Base-by-base conservation (phyloP, 306 rosid species). In the Begonia fuchsioides region DNA sequence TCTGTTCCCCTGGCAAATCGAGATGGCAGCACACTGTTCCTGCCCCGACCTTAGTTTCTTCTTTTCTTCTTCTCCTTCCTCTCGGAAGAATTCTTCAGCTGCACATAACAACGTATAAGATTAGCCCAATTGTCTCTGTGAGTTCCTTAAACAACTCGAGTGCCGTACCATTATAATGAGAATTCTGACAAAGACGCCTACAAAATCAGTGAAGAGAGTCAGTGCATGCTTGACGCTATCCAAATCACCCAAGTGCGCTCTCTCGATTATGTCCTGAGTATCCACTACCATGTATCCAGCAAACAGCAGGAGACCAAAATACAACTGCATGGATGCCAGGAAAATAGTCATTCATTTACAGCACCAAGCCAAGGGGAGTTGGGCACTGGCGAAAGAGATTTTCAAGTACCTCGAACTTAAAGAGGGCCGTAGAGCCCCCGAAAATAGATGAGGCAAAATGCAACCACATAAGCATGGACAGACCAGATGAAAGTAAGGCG, bases 201-300 rank as follows among this genome's bases (percentile, higher is more conserved):
- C 51, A 38, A 81, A 90, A 53, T 84, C 95, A 9, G 90, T 81
- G 56, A 90, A 81, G 14, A 90, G 72, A 12, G 73, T 82, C 70
- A 90, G 20, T 5, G 97, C 90, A 56, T 90, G 97, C 63, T 84
- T 90, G 63, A 90, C 93, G 50, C 79, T 74, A 41, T 90, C 97
- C 66, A 75, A 38, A 46, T 90, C 95, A 20, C 93, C 97, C 0
- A 39, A 39, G 60, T 90, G 95, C 5, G 95, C 95, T 63, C 59
- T 81, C 69, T 90, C 95, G 26, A 90, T 76, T 55, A 90, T 79
- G 46, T 90, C 93, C 49, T 90, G 92, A 38, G 95, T 90, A 69
- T 90, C 97, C 8, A 84, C 82, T 11, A 90, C 54, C 47, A 79
- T 45, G 66, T 74, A 90, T 38, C 95, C 95, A 41, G 74, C 82